Percentiles rank a stretch among this genome's conserved stretches.
Conservation (phyloP, 306 rosid species). For the Gynostemma pentaphyllum region DNA sequence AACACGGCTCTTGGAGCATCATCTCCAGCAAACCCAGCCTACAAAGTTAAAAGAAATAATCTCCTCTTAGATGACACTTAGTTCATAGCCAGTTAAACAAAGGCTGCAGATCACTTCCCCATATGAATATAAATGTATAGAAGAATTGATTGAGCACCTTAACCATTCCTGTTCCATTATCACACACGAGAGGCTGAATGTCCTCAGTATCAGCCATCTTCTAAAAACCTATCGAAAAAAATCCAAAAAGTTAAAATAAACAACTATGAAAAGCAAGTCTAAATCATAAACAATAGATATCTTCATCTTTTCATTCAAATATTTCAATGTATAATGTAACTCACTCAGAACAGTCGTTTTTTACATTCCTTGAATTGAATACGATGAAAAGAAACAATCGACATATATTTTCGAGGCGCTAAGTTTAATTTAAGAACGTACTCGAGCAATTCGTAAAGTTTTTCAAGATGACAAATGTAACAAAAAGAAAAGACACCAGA, state of each 20-base stretch:
- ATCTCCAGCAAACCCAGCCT: slow-evolving; percentile 99
- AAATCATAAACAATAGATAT: too few species aligned
- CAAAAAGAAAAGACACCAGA: too few species aligned
- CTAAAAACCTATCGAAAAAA: slow-evolving; percentile 24
- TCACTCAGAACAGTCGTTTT: not conserved
- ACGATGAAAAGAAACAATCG: too few species aligned
- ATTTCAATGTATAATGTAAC: not conserved
- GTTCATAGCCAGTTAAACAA: not conserved
- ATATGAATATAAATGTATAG: not conserved
- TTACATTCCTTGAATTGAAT: too few species aligned
- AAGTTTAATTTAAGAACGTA: too few species aligned
- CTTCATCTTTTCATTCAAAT: too few species aligned
- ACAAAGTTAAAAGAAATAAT: slow-evolving; percentile 10
- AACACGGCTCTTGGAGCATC: slow-evolving; percentile 99
- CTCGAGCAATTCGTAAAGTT: not conserved
- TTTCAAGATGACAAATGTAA: not conserved
- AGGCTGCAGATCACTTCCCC: not conserved
- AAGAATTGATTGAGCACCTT: slow-evolving; percentile 47
- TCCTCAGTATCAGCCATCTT: slow-evolving; percentile 97
- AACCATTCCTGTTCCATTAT: slow-evolving; percentile 99
- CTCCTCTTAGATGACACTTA: not conserved
- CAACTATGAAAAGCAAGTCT: slow-evolving; percentile 9
- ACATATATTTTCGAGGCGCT: not conserved
- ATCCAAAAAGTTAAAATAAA: not conserved
- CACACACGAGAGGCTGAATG: slow-evolving; percentile 98